Conservation (phyloP, 495 filamentous ascomycete species). For the Friedmanniomyces endolithicus region DNA sequence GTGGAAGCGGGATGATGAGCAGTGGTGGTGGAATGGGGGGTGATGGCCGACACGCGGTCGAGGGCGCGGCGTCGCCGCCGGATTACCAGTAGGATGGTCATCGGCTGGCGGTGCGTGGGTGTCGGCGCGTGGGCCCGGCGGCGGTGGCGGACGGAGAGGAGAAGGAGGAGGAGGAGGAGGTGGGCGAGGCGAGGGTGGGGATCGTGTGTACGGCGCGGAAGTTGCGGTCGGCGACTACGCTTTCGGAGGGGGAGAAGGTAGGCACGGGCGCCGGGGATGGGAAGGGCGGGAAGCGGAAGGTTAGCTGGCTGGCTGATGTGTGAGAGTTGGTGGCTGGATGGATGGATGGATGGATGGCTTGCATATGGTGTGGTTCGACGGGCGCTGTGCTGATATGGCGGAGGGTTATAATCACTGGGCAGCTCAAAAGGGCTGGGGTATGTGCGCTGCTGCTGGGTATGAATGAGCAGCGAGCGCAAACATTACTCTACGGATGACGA, state of each 20-base stretch:
- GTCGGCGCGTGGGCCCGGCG: neutral
- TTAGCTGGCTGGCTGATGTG: neutral
- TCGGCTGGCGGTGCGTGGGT: neutral
- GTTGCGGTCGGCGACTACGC: neutral
- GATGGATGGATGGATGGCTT: neutral
- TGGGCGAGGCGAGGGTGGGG: slow-evolving; percentile 1
- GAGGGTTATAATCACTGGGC: neutral
- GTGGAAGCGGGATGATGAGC: neutral
- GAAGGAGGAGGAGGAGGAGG: neutral
- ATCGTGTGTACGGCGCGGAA: slow-evolving; percentile 1
- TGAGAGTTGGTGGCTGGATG: neutral
- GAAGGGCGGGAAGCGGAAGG: neutral
- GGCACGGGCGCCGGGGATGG: neutral
- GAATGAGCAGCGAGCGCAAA: too few species aligned
- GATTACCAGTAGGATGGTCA: slow-evolving; percentile 5
- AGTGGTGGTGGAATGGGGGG: neutral
- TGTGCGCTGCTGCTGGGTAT: neutral
- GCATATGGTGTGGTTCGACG: neutral
- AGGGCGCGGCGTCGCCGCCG: neutral
- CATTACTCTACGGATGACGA: too few species aligned
- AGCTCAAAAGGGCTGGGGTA: too few species aligned
- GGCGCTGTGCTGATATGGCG: too few species aligned
- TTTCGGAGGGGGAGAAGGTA: neutral
- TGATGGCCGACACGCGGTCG: neutral
- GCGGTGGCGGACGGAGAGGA: too few species aligned